Conservation (phyloP, 2,329 filamentous ascomycete species). For the Epichloe elymi region DNA sequence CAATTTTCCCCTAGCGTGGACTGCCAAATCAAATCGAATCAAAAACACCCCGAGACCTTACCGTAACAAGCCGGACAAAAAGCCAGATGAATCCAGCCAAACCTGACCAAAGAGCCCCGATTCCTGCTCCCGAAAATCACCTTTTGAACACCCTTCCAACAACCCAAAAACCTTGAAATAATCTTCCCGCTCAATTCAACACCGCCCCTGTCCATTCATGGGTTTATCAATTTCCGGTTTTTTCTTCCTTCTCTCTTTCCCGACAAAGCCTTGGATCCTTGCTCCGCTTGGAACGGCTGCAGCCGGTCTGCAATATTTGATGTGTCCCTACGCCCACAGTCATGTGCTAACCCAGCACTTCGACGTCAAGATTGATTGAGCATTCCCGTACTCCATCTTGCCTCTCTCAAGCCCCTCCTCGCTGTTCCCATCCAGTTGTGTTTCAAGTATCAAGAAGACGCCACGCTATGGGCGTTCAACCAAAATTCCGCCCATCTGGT, state of each 20-base stretch:
- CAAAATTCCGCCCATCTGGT: background rate
- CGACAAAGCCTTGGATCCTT: background rate
- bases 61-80: background rate
- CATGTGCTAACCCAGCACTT: background rate
- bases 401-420: background rate
- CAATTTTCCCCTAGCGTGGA: background rate
- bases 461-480: conserved; percentile 3
- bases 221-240: background rate
- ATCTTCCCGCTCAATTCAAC: background rate
- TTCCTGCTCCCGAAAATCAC: background rate
- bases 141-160: background rate
- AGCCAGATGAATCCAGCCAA: background rate
- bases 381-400: background rate
- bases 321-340: background rate
- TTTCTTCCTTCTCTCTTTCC: background rate
- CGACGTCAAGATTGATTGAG: background rate
- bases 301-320: background rate
- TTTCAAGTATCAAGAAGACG: conserved; percentile 1
- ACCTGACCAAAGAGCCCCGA: background rate
- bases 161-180: background rate
- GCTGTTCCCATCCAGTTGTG: background rate
- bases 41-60: conserved; percentile 5
- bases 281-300: background rate
- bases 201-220: background rate
- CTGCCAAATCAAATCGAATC: background rate